These are phyloP conservation scores for Metschnikowia aberdeeniae DNA, from an alignment of 805 yeast species.

Conservation along the genomic window DNA sequence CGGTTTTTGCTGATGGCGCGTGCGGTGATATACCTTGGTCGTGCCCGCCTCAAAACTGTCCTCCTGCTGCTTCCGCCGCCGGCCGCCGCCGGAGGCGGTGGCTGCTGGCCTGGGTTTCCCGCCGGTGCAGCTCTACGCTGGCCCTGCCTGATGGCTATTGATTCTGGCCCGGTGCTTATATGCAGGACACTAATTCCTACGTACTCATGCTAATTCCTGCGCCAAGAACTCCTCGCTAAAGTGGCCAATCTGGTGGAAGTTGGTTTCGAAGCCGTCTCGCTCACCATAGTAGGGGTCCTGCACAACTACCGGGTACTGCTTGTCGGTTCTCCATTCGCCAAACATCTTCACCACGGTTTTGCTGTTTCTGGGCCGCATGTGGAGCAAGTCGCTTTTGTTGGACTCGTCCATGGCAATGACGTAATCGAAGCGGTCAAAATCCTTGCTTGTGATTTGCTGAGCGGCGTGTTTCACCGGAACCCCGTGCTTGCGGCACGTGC, in stretches of 20 bases:
- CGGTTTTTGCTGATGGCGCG: background rate
- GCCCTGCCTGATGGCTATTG: too few relatives aligned
- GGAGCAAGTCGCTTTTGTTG: constrained; percentile 48
- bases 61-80: too few relatives aligned
- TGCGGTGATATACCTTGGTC: background rate
- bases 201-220: constrained; percentile 37
- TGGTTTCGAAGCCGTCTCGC: constrained; percentile 71
- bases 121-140: too few relatives aligned
- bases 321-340: constrained; percentile 73
- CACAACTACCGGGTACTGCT: constrained; percentile 51
- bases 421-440: constrained; percentile 60
- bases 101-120: too few relatives aligned
- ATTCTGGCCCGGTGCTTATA: too few relatives aligned
- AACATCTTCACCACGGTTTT: constrained; percentile 56
- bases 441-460: constrained; percentile 55
- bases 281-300: constrained; percentile 96
- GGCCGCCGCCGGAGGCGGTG: too few relatives aligned
- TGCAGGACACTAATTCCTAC: too few relatives aligned
- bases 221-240: constrained; percentile 70
- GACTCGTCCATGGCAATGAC: constrained; percentile 69
- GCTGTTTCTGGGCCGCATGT: constrained; percentile 48
- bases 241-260: constrained; percentile 68
- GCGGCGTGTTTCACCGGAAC: constrained; percentile 74
- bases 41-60: too few relatives aligned
- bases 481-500: constrained; percentile 64